Evolutionary conservation across 1,139 yeast species (phyloP).

Genomic region (Blastobotrys serpentis): DNA sequence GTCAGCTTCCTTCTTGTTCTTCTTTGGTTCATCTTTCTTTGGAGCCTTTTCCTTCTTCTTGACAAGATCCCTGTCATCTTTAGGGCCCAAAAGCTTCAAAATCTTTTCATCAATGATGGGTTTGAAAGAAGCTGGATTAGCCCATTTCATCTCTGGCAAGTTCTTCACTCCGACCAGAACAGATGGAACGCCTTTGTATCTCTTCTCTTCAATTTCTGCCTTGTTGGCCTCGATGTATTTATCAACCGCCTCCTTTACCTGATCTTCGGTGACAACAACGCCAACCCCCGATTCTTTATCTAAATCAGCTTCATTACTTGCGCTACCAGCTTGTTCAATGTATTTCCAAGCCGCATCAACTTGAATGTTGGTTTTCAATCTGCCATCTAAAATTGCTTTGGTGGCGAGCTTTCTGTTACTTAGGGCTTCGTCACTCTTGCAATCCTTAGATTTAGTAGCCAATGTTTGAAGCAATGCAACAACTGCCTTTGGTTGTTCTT

Average conservation of each 20-base stretch:
- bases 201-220: conserved; percentile 58
- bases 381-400: conserved; percentile 60
- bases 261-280: conserved; percentile 60
- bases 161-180: conserved; percentile 74
- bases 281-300: conserved; percentile 80
- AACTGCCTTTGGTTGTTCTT: conserved; percentile 47
- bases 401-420: conserved; percentile 52
- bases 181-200: conserved; percentile 76
- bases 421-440: conserved; percentile 26
- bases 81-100: conserved; percentile 77
- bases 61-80: conserved; percentile 87
- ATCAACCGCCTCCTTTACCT: conserved; percentile 58
- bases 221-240: conserved; percentile 59
- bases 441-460: conserved; percentile 50
- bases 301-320: conserved; percentile 48
- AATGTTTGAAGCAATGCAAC: conserved; percentile 68
- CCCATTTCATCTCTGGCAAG: conserved; percentile 82
- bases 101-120: conserved; percentile 79
- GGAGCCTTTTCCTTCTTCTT: conserved; percentile 64
- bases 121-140: conserved; percentile 80
- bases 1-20: conserved; percentile 27
- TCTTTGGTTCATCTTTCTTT: conserved; percentile 22
- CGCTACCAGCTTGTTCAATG: conserved; percentile 46
- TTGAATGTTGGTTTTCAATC: conserved; percentile 67
- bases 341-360: conserved; percentile 79